Base-by-base conservation (phyloP, 2,329 filamentous ascomycete species). In the Stromatinia cepivora region DNA sequence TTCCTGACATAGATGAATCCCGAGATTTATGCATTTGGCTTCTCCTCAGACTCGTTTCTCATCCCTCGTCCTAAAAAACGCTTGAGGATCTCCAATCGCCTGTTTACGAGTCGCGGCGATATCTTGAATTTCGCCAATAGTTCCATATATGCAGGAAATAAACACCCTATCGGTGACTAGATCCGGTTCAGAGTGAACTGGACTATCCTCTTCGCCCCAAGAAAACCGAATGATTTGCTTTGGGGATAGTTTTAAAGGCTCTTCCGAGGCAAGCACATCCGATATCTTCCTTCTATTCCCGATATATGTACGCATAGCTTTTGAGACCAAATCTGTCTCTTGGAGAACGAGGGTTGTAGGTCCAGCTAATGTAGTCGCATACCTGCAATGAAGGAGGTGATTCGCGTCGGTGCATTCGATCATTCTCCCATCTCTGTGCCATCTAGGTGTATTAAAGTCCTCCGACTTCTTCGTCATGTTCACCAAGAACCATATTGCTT, bases 101-200 rank as follows among this genome's bases (percentile, higher is more conserved):
- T 64, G 46, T 64, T 22, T 52, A 20, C 61, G 46, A 17, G 61
- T 52, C 1, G 8, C 9, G 10, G 34, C 2, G 4, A 64, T 64
- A 10, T 64, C 61, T 52, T 17, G 6, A 15, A 64, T 42, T 1
- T 64, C 61, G 8, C 48, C 17, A 22, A 28, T 15, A 25, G 10
- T 52, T 28, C 61, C 61, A 39, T 42, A 64, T 6, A 64, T 39
- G 22, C 34, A 52, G 4, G 67, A 61, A 5, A 65, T 15, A 25
- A 71, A 71, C 8, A 71, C 53, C 25, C 70, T 48, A 9, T 71
- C 67, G 6, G 25, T 4, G 15, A 22, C 22, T 8, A 69, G 31
- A 50, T 71, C 25, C n/a, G 70, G 70, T 42, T 71, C 70, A 1
- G 67, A 69, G n/a, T 71, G 70, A 2, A 71, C 54, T 4, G 70